Percentiles rank a stretch among this genome's conserved stretches.
phyloP scores from a whole-genome alignment of 495 filamentous ascomycete species.

The Tricharina praecox region DNA sequence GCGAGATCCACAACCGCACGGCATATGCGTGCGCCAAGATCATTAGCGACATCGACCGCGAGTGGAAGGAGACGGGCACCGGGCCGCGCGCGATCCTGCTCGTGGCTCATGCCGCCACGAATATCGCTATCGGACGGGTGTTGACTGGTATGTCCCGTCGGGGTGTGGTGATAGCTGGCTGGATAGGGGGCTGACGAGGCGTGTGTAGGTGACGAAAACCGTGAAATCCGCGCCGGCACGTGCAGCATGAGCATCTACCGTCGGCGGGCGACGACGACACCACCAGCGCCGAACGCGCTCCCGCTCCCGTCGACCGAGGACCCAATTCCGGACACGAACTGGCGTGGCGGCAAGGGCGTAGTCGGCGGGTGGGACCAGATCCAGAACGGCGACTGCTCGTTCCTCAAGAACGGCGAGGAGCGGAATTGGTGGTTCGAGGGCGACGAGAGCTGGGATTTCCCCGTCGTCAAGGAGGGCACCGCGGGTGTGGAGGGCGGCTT shows the following conservation, averaged over 20 bases:
- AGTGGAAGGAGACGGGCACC: constrained; percentile 34
- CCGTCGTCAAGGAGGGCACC: background rate
- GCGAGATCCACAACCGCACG: constrained; percentile 60
- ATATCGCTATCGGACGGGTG: constrained; percentile 68
- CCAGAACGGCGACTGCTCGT: constrained; percentile 65
- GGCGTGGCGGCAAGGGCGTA: constrained; percentile 54
- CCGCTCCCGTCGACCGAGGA: constrained; percentile 9
- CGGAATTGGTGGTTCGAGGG: constrained; percentile 32
- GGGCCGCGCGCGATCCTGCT: constrained; percentile 44
- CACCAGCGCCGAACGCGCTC: constrained; percentile 25
- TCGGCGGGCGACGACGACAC: constrained; percentile 19
- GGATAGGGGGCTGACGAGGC: no score
- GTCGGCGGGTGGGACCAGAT: constrained; percentile 66
- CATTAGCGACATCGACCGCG: constrained; percentile 51
- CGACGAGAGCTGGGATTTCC: constrained; percentile 25
- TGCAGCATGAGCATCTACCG: constrained; percentile 55
- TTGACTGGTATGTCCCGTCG: constrained; percentile 42
- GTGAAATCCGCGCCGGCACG: constrained; percentile 80
- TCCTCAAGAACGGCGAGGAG: constrained; percentile 64
- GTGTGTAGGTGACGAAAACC: constrained; percentile 37
- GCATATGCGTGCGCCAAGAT: constrained; percentile 52
- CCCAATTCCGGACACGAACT: constrained; percentile 33
- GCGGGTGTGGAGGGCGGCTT: background rate
- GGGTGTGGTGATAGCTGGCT: no score
- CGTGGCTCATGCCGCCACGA: constrained; percentile 75